Conservation (phyloP, 1,284 basidiomycete genomes). For the Cryptococcus wingfieldii region DNA sequence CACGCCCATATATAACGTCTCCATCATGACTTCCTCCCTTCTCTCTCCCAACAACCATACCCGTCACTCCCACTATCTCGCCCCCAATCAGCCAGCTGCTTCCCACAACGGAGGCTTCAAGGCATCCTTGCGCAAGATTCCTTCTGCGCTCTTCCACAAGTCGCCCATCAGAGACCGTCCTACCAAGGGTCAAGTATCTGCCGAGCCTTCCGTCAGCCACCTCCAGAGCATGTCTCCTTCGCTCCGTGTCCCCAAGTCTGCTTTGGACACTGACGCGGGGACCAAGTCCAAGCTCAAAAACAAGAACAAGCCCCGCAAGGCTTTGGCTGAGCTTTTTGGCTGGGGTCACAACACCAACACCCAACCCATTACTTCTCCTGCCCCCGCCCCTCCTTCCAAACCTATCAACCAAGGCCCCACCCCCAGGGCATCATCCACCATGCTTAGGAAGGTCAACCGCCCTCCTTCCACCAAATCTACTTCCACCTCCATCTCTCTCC, state of each 20-base stretch:
- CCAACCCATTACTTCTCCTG: background rate
- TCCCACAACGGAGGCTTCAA: constrained; percentile 11
- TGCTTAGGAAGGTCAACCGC: constrained; percentile 13
- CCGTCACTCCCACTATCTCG: constrained; percentile 16
- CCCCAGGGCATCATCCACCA: constrained; percentile 12
- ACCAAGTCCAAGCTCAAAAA: constrained; percentile 10
- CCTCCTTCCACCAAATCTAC: constrained; percentile 11
- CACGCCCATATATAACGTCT: background rate
- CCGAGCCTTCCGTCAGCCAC: constrained; percentile 3
- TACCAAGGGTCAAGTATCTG: background rate
- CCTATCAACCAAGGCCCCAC: constrained; percentile 6
- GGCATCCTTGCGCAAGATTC: constrained; percentile 30
- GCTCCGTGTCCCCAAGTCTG: background rate
- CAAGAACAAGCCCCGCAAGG: constrained; percentile 32
- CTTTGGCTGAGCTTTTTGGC: constrained; percentile 29
- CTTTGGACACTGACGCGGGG: background rate
- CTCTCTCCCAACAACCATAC: constrained; percentile 13
- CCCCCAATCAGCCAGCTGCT: background rate
- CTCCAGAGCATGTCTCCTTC: background rate
- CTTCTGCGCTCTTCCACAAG: constrained; percentile 34
- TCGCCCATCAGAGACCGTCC: background rate
- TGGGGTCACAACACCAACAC: constrained; percentile 22
- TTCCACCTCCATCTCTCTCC: constrained; percentile 4
- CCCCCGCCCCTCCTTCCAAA: constrained; percentile 3
- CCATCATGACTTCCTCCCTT: constrained; percentile 1